Percentiles rank a stretch among this genome's conserved stretches.
Evolutionary conservation across 225 moss, liverwort and hornwort species (phyloP).

Genomic region (Neckera pumila): DNA sequence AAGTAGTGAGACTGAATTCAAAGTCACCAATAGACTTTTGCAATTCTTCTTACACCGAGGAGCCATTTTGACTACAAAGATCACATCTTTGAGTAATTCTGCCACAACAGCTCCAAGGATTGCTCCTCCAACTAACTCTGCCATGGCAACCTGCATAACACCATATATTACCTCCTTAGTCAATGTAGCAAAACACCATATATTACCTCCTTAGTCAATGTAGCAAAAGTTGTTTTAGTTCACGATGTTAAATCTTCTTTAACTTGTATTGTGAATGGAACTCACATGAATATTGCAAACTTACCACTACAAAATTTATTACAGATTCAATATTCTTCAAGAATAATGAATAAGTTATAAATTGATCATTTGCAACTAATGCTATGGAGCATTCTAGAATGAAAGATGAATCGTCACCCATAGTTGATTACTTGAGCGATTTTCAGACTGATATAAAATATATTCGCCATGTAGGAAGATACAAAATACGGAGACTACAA

Average conservation of each 20-base stretch:
- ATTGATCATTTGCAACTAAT: no score
- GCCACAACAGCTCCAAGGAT: background rate
- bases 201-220: background rate
- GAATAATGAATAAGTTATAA: no score
- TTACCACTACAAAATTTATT: accelerated
- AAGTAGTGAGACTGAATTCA: background rate
- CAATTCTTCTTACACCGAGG: background rate
- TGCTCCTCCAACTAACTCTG: background rate
- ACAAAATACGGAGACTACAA: no score
- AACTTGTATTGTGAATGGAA: accelerated
- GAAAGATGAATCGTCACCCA: background rate
- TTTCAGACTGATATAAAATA: no score
- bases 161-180: no score
- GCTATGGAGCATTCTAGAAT: background rate
- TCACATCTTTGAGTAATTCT: background rate
- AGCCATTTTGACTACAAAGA: background rate
- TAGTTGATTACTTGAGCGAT: no score
- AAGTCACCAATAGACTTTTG: background rate
- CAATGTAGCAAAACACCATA: background rate
- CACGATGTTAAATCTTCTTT: background rate
- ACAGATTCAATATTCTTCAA: no score
- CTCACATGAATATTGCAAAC: background rate
- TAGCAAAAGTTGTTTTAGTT: background rate
- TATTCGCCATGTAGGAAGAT: no score
- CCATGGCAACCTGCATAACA: background rate